Evolutionary conservation across 2,329 filamentous ascomycete species (phyloP), one percentile per base, ranked within the genome.

Genomic region (Mycosphaerelloides madeirae): DNA sequence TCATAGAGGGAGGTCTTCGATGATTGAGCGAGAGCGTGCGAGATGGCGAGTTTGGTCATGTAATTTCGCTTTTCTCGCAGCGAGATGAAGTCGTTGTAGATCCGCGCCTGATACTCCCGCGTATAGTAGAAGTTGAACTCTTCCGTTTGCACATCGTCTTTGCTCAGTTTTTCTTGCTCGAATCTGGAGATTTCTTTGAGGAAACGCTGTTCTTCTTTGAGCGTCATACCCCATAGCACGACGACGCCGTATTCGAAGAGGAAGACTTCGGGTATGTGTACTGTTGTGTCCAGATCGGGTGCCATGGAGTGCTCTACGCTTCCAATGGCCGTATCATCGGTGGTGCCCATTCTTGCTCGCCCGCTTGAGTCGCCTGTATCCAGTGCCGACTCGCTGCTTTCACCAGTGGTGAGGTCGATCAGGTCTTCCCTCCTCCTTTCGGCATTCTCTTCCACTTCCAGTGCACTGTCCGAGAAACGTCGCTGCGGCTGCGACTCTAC

Each of bases 51-150:
- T 71, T 97, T 97, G 56, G 85, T 94, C 93, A 97, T 97, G 71
- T 97, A 95, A 67, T 95, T 95, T 61, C 83, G 83, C 69, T 95
- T 95, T 60, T 97, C 91, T 38, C 90, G 79, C 49, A 98, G 70
- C 2, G 87, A 93, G 67, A 98, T 98, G 60, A 98, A 98, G 68
- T 98, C 93, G 68, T 98, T 98, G 77, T 98, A 98, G 66, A 98
- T 98, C 40, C 93, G 84, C 16, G 93, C 88, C 69, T 98, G 94
- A 65, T 98, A 98, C 64, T 97, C 91, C 59, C 86, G 80, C 3
- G 93, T 97, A 71, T 98, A 97, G 73, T 98, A 98, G 67, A 97
- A 98, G 66, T 98, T 98, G 76, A 98, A 98, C 61, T 91, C 88
- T 67, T 98, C 93, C 36, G 89, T 87, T 70, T 98, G 91, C 22